phyloP scores from a whole-genome alignment of 306 rosid species.

The Lathyrus sativus region DNA sequence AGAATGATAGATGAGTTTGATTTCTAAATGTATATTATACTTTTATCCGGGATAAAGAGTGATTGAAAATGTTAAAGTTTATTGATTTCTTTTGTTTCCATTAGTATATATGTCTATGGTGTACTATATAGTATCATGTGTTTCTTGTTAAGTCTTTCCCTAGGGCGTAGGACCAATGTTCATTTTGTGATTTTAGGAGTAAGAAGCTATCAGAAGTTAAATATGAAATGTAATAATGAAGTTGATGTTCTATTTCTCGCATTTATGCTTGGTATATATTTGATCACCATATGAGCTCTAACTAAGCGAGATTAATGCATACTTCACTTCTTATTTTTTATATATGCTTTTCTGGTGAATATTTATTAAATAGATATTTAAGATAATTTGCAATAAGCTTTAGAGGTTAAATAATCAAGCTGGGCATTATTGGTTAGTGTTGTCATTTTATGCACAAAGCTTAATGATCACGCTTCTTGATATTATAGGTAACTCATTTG shows the following conservation, averaged over 20 bases:
- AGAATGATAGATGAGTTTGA: neutral
- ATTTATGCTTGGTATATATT: neutral
- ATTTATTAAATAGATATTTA: neutral
- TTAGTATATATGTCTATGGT: neutral
- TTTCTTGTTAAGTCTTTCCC: neutral
- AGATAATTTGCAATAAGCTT: conserved; percentile 29
- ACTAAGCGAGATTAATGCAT: neutral
- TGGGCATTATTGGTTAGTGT: conserved; percentile 28
- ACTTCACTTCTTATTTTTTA: neutral
- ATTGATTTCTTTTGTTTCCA: neutral
- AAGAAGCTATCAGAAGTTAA: neutral
- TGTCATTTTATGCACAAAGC: conserved; percentile 6
- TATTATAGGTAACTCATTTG: neutral
- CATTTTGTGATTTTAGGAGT: neutral
- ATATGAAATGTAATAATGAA: conserved; percentile 3
- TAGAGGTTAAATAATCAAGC: conserved; percentile 10
- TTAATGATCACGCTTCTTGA: neutral
- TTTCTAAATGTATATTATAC: neutral
- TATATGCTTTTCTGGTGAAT: conserved; percentile 15
- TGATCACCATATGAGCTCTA: neutral
- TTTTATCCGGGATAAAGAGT: neutral
- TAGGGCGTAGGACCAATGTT: neutral
- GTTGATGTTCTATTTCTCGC: conserved; percentile 10
- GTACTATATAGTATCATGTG: neutral
- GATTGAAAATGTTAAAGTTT: neutral